phyloP scores from a whole-genome alignment of 75 land plant species.

The Cupressus sempervirens region DNA sequence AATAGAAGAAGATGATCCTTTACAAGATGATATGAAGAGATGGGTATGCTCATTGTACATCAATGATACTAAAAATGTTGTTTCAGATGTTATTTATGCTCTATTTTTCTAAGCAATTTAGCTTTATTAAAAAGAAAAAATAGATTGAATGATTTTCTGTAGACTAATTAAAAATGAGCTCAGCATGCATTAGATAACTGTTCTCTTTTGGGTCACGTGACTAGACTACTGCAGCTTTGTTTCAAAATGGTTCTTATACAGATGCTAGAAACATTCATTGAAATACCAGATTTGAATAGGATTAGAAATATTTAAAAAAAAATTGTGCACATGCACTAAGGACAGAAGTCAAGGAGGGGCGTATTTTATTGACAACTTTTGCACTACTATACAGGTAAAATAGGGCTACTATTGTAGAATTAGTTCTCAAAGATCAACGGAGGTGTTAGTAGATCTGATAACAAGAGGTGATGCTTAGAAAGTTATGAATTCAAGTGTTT shows the following conservation, averaged over 20 bases:
- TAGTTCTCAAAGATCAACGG: background rate
- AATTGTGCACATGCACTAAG: background rate
- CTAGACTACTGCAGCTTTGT: background rate
- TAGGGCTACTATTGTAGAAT: background rate
- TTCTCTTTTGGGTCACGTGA: background rate
- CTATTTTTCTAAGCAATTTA: background rate
- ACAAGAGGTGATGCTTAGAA: background rate
- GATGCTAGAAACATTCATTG: background rate
- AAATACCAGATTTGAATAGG: background rate
- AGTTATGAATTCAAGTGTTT: background rate
- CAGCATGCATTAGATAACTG: background rate
- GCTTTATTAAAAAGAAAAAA: background rate
- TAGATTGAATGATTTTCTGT: background rate
- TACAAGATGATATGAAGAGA: slow-evolving; percentile 7
- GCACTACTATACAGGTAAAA: background rate
- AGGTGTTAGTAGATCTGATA: background rate
- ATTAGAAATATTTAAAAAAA: background rate
- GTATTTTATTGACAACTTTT: background rate
- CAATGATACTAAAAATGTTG: background rate
- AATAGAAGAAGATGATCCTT: slow-evolving; percentile 13
- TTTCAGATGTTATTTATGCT: slow-evolving; percentile 5
- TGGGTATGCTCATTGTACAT: slow-evolving; percentile 8
- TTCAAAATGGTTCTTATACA: background rate
- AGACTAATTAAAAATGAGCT: background rate
- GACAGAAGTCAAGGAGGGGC: background rate